A percentile compares a stretch with the other conserved stretches of the same genome.
These are phyloP conservation scores for Xylaria sp. DNA, from an alignment of 2,329 filamentous ascomycete genomes.

Conservation along the genomic window DNA sequence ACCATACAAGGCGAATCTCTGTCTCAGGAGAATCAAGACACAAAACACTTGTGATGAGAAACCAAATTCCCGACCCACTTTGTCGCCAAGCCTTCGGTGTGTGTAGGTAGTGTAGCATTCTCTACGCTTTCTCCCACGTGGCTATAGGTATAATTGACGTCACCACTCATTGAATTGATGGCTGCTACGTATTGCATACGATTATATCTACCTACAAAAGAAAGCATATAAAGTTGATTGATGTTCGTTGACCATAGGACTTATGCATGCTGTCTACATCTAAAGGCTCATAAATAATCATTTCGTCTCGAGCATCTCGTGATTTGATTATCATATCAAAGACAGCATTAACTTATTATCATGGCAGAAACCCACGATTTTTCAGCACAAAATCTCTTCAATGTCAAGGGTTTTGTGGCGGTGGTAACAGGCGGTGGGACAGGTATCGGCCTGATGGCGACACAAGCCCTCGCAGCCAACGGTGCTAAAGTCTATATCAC, in stretches of 20 bases:
- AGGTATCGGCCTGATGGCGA: constrained; percentile 73
- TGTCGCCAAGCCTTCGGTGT: neutral
- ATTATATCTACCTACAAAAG: neutral
- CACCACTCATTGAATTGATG: constrained; percentile 37
- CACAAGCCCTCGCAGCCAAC: constrained; percentile 54
- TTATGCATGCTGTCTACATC: neutral
- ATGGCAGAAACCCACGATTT: constrained; percentile 53
- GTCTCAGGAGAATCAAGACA: neutral
- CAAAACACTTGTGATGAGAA: no score
- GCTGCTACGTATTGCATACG: neutral
- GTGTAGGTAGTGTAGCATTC: neutral
- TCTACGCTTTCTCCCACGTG: constrained; percentile 30
- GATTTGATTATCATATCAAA: neutral
- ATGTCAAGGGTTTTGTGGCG: constrained; percentile 50
- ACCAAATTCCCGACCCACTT: constrained; percentile 16
- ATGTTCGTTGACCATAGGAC: neutral
- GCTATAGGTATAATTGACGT: constrained; percentile 41
- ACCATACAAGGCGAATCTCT: neutral
- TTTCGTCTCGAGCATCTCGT: neutral
- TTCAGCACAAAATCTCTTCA: constrained; percentile 49
- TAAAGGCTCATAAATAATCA: neutral
- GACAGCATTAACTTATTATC: constrained; percentile 17
- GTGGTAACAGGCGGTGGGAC: constrained; percentile 64
- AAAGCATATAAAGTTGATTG: neutral
- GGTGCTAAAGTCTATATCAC: constrained; percentile 58